Conservation (phyloP, 2,329 filamentous ascomycete genomes). For the Colletotrichum sp. region DNA sequence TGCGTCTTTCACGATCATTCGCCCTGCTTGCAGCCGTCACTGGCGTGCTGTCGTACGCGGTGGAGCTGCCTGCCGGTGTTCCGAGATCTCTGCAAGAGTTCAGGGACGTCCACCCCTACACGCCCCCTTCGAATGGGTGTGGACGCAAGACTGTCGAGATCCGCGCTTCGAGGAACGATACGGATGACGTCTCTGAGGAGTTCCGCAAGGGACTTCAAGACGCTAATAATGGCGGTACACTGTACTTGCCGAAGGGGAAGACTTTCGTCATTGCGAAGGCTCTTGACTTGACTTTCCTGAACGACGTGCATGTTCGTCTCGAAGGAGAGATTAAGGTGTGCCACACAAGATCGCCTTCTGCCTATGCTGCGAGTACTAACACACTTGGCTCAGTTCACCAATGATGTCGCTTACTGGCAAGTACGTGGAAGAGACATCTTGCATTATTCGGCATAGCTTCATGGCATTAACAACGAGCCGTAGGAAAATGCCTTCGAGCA, state of each 20-base stretch:
- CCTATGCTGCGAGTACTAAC: no score
- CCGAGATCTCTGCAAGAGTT: conserved; percentile 19
- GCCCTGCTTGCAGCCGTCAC: neutral
- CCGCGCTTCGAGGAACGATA: conserved; percentile 50
- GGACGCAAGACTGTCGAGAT: conserved; percentile 18
- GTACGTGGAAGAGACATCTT: neutral
- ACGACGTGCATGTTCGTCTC: conserved; percentile 62
- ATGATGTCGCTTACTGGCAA: conserved; percentile 49
- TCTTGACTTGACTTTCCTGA: conserved; percentile 62
- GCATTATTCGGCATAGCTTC: neutral
- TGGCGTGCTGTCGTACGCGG: conserved; percentile 2
- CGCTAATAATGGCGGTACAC: conserved; percentile 64
- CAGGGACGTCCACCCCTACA: conserved; percentile 21
- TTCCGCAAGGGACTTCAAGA: conserved; percentile 59
- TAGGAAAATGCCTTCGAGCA: conserved; percentile 43
- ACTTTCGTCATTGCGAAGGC: conserved; percentile 65
- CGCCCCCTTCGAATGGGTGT: neutral
- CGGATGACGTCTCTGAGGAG: conserved; percentile 61
- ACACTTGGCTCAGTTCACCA: conserved; percentile 37
- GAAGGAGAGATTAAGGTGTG: conserved; percentile 56
- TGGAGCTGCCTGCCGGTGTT: conserved; percentile 19
- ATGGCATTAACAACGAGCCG: neutral
- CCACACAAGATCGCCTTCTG: no score
- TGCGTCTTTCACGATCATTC: neutral
- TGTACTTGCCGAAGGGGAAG: conserved; percentile 58